Base-by-base conservation (phyloP, 1,139 yeast species). In the Pichia sp. region DNA sequence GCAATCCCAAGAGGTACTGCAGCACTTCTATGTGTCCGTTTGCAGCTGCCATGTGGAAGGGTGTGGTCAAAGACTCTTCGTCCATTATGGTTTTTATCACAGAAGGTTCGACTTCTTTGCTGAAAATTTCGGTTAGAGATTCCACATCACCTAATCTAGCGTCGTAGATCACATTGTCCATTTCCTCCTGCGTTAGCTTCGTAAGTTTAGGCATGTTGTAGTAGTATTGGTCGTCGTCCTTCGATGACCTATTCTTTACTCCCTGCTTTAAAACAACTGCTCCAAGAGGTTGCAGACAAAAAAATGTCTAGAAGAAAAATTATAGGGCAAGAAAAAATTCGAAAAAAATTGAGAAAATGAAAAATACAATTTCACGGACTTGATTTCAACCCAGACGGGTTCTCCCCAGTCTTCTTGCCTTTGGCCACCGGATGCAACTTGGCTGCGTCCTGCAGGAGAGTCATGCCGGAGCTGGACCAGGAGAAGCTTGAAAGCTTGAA, bases 21-120 rank as follows among this genome's bases (percentile, higher is more conserved):
- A 87, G 80, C 6, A 84, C 81, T 50, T 83, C 90, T n/a, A 75
- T 60, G 67, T 92, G 96, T 0, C 97, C 98, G 70, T 93, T 93
- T 38, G 95, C 99, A 38, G 95, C 84, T 1, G 98, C 97, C 90
- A 89, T 88, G 67, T 93, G 99, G 52, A 93, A 73, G 13, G 96
- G 87, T 0, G 97, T 89, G 54, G 87, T 81, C 52, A 78, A 71
- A 1, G 90, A 79, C 51, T 71, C 75, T 50, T 84, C 85, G 61
- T 88, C 95, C 63, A 79, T 80, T 56, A 85, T 82, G 4, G 70
- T 68, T 47, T 77, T 61, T 49, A 87, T 69, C 11, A 76, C 70
- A 1, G 73, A 70, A 4, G 82, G 77, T n/a, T 81, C 79, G 50
- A 85, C 75, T 59, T 82, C 85, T 23, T 77, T 74, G 13, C 62